Base-by-base conservation (phyloP, 2,329 filamentous ascomycete species). In the Corynespora cassiicola region DNA sequence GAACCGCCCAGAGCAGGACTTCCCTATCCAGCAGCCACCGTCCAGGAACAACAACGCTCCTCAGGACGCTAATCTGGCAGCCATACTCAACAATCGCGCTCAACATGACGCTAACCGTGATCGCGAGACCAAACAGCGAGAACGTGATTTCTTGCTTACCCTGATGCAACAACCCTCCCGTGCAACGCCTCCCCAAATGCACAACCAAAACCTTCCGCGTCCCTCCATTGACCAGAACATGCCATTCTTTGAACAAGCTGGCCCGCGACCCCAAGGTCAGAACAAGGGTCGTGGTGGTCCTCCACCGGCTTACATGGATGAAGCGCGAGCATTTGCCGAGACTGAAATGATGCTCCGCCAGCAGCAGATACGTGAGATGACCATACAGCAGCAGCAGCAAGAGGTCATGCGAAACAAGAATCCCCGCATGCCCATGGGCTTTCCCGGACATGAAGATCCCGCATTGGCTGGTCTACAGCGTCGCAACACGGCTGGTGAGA, bases 141-240 rank as follows among this genome's bases (percentile, higher is more conserved):
- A 92, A 54, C 82, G 86, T n/a, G 87, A 95, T 50, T 91, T 94
- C 63, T 73, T 96, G 31, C 88, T 95, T 69, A 87, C 85, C 45
- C 77, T 96, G 19, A 94, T 96, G 88, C 82, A 86, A 52, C 76
- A 80, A 56, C 72, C 76, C 8, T 50, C 54, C 4, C 57, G 61
- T 14, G 52, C 41, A 18, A 67, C 64, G 2, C 62, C 64, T 6
- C 63, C 63, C 26, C 64, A 65, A 28, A 44, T 60, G 47, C 55
- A 56, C 17, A 54, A 58, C 31, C 64, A 62, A 33, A 59, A 63
- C 45, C 34, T 65, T 30, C 66, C 70, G 29, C 66, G 68, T n/a
- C 43, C 54, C 24, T 52, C 55, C 16, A 61, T 66, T 10, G 53
- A 54, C 24, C 58, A 56, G 14, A 61, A 60, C 31, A 56, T 66